Evolutionary conservation across 805 yeast genomes (phyloP), one percentile per base, ranked within the genome.

Genomic region (Candida coquimbonensis): DNA sequence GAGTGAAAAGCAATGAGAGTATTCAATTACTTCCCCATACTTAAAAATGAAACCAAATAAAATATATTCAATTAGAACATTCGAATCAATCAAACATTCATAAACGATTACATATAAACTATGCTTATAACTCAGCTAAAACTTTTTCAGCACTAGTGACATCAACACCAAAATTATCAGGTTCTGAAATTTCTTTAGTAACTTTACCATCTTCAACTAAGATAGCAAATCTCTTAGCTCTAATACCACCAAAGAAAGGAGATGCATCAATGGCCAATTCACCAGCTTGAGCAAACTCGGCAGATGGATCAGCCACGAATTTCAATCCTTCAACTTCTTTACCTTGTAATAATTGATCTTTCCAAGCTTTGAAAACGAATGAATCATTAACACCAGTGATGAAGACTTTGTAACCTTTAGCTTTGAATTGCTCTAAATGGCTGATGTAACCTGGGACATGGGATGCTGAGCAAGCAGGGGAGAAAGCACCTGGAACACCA

Each of bases 321-420:
- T 75, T 72, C 44, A 82, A 65, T 45, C 68, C 61, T 56, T 34
- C 48, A 17, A 17, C 39, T 4, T 45, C 24, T 39, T 48, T 51
- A 14, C 39, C 45, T 43, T 48, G 44, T 31, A 52, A 26, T 24
- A 75, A 57, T 19, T 67, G 57, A 46, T 80, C 75, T 38, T 77
- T 78, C 95, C 96, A 89, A 0, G 93, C 90, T 55, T 78, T 75
- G 59, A 81, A 78, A 42, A 88, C 96, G 63, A 89, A 89, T 3
- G 93, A 76, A 61, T 89, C 96, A 64, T 89, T 89, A 41, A 87
- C 96, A 17, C 93, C 74, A 33, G 89, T 77, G 38, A 89, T 78
- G 56, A 73, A 79, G 43, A 88, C 64, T 39, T 77, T 66, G 65
- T 77, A 72, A n/a, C 96, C 96, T 65, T 83, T 82, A 27, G 70